phyloP scores from a whole-genome alignment of 345 rosid species.

The Rhizophora apiculata region DNA sequence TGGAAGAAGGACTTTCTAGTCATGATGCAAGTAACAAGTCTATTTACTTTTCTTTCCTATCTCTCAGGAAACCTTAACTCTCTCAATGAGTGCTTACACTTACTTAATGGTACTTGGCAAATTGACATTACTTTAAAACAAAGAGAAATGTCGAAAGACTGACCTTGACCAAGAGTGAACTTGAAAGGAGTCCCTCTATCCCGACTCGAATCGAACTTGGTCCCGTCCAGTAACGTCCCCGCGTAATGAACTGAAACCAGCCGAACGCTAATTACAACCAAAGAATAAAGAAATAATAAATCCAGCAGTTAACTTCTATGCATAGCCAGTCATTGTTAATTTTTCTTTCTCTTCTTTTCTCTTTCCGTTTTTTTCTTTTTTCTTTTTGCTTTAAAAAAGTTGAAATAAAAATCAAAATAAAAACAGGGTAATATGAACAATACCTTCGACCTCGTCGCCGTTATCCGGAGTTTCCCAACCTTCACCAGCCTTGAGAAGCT shows the following conservation, averaged over 20 bases:
- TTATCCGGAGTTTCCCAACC: slow-evolving; percentile 64
- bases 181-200: slow-evolving; percentile 83
- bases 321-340: no score
- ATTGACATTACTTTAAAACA: background rate
- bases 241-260: slow-evolving; percentile 47
- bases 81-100: no score
- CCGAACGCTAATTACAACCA: background rate
- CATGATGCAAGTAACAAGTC: no score
- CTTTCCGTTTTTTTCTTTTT: no score
- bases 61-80: no score
- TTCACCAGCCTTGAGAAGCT: slow-evolving; percentile 71
- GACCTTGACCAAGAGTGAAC: slow-evolving; percentile 96
- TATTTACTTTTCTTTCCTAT: no score
- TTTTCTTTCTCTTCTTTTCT: no score
- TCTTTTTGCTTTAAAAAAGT: no score
- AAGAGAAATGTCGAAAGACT: background rate
- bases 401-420: background rate
- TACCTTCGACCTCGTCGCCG: slow-evolving; percentile 92
- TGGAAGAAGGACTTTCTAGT: no score
- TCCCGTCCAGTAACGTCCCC: slow-evolving; percentile 90
- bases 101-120: no score
- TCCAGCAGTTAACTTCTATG: no score
- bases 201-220: slow-evolving; percentile 88
- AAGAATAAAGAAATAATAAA: background rate
- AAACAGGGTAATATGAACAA: background rate